Evolutionary conservation across 2,329 filamentous ascomycete species (phyloP).

Genomic region (Cryphonectria carpinicola): DNA sequence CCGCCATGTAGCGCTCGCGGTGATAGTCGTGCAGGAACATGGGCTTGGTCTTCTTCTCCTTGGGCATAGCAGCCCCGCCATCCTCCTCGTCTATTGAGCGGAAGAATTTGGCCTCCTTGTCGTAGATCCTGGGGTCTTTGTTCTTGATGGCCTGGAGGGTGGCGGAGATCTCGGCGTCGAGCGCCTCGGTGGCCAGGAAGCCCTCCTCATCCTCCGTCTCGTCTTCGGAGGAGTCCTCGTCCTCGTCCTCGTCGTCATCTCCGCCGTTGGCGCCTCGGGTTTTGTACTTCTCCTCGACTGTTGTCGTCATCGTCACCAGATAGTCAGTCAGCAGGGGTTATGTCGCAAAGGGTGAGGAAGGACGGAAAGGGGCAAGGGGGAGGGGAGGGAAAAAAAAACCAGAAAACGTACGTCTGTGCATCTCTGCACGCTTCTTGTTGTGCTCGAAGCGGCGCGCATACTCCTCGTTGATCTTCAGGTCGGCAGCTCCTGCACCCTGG

Average conservation of each 20-base stretch:
- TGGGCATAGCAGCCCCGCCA: slow-evolving; percentile 32
- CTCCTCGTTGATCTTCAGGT: slow-evolving; percentile 85
- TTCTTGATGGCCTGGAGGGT: slow-evolving; percentile 85
- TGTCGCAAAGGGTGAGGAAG: background rate
- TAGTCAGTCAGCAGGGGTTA: background rate
- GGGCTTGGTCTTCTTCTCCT: slow-evolving; percentile 75
- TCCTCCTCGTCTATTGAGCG: slow-evolving; percentile 59
- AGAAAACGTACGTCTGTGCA: slow-evolving; percentile 62
- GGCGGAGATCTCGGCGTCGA: slow-evolving; percentile 85
- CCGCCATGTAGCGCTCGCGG: slow-evolving; percentile 81
- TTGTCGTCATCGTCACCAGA: slow-evolving; percentile 32
- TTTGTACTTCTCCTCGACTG: slow-evolving; percentile 87
- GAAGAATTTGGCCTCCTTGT: slow-evolving; percentile 80
- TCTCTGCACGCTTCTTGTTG: slow-evolving; percentile 95
- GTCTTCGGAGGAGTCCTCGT: slow-evolving; percentile 69
- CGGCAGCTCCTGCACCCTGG: slow-evolving; percentile 36
- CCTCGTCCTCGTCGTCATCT: slow-evolving; percentile 54
- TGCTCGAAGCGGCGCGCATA: slow-evolving; percentile 90
- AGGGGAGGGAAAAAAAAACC: too few relatives aligned
- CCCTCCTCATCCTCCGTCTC: slow-evolving; percentile 91
- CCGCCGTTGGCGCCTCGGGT: slow-evolving; percentile 44
- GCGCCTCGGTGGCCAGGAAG: slow-evolving; percentile 79
- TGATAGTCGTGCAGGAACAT: slow-evolving; percentile 91
- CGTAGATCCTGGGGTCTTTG: slow-evolving; percentile 92
- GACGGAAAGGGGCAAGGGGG: background rate